Evolutionary conservation across 345 rosid genomes (phyloP).

Genomic region (Tarenaya hassleriana): DNA sequence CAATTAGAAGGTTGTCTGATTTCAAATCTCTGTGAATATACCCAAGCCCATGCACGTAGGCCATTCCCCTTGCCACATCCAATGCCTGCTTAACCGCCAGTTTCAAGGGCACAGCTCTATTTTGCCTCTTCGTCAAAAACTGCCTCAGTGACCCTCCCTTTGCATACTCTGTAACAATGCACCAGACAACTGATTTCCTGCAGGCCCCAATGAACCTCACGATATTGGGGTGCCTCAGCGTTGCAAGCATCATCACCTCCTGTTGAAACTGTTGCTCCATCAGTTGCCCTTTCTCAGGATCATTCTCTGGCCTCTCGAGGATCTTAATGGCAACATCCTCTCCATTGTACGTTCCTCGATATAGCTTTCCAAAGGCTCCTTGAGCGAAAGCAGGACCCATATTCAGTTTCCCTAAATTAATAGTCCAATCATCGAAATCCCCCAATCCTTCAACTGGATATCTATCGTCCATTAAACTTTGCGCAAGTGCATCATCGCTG

Average conservation of each 20-base stretch:
- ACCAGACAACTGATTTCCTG: constrained; percentile 43
- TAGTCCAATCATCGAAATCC: constrained; percentile 57
- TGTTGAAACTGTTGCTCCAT: constrained; percentile 58
- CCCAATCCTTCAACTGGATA: constrained; percentile 47
- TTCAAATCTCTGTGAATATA: constrained; percentile 49
- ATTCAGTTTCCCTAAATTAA: constrained; percentile 52
- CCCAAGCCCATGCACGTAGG: constrained; percentile 44
- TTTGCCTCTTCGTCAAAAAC: constrained; percentile 35
- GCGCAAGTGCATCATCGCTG: constrained; percentile 53
- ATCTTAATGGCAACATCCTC: constrained; percentile 58
- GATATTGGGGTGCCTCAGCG: constrained; percentile 44
- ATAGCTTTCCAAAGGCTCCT: constrained; percentile 66
- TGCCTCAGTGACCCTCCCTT: constrained; percentile 45
- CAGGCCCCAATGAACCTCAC: constrained; percentile 51
- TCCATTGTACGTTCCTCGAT: constrained; percentile 50
- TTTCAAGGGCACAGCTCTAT: constrained; percentile 41
- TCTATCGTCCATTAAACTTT: constrained; percentile 50
- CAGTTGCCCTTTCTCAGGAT: constrained; percentile 37
- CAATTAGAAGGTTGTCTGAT: constrained; percentile 46
- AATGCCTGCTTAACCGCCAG: constrained; percentile 47
- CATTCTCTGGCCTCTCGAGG: constrained; percentile 46
- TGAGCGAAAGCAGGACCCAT: constrained; percentile 75
- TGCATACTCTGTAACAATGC: constrained; percentile 46
- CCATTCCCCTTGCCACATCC: constrained; percentile 52
- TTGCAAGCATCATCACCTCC: too few relatives aligned